Evolutionary conservation across 2,329 filamentous ascomycete genomes (phyloP), one percentile per base, ranked within the genome.

Genomic region (Clonostachys rhizophaga): DNA sequence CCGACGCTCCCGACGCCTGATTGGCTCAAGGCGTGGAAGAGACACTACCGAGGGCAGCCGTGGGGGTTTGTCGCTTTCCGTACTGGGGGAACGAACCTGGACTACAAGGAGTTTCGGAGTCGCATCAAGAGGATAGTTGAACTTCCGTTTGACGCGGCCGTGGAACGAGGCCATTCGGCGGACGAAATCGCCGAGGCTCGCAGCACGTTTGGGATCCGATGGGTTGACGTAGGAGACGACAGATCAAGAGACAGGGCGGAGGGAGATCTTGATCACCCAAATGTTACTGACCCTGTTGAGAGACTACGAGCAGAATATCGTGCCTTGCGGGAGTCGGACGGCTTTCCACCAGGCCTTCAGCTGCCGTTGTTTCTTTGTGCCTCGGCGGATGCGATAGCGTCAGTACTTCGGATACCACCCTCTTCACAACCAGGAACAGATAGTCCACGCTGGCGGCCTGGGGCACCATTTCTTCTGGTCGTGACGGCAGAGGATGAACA

Each of bases 21-120:
- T 16, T 54, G 49, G 41, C 43, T 50, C 6, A 50, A 44, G 42
- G n/a, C 18, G 24, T 50, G 50, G 52, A 40, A 24, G 35, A 40
- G 47, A n/a, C 34, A 20, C 14, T 36, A 47, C 33, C 14, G n/a
- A n/a, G 47, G 34, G 12, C 34, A 42, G 34, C 14, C 40, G 8
- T 54, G 48, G 47, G 53, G 52, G 2, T 50, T 55, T 36, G 42
- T 51, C 13, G 52, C 46, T 6, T 53, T 53, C 34, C 24, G 43
- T 42, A 47, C 40, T 54, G 54, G 49, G 54, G 36, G 14, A n/a
- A 48, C 17, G 36, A 39, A 39, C 12, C 14, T 18, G 14, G 36
- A 39, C 36, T 8, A 13, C 7, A 12, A 39, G 36, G 14, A 39
- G 11, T 39, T 39, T n/a, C 6, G n/a, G 36, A 39, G 14, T n/a